Conservation (phyloP, 2,329 filamentous ascomycete species). For the Chalaropsis ovoidea region DNA sequence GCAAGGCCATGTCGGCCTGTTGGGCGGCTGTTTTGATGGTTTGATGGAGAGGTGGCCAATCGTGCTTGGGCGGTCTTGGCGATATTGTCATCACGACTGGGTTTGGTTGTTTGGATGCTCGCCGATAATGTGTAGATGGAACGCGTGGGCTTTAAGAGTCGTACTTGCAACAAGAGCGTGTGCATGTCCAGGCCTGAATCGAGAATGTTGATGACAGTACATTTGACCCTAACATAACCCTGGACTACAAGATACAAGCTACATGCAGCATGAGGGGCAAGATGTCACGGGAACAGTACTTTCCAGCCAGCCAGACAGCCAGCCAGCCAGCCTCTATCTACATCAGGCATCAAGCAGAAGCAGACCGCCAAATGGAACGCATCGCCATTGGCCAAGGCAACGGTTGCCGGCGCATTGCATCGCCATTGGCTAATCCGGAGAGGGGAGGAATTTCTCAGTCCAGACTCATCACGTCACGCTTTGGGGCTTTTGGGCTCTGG, state of each 20-base stretch:
- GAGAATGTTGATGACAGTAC: neutral
- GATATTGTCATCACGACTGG: too few relatives aligned
- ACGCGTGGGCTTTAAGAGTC: neutral
- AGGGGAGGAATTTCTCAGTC: neutral
- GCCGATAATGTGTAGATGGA: neutral
- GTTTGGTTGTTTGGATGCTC: neutral
- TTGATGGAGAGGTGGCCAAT: neutral
- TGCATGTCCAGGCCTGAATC: neutral
- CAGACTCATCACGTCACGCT: slow-evolving; percentile 6
- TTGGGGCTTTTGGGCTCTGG: neutral
- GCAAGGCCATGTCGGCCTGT: slow-evolving; percentile 27
- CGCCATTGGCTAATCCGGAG: neutral
- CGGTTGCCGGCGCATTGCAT: neutral
- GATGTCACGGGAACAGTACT: neutral
- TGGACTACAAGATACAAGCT: neutral
- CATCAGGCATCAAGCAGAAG: neutral
- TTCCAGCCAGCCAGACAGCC: neutral
- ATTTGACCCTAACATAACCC: slow-evolving; percentile 3
- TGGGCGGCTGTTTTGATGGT: slow-evolving; percentile 24
- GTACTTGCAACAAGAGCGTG: neutral
- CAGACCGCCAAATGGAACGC: neutral
- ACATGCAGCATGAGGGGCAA: neutral
- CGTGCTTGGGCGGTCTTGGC: neutral
- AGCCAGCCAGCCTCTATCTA: too few relatives aligned
- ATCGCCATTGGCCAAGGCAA: neutral